Conservation (phyloP, 2,329 filamentous ascomycete species). For the Orbilia brochopaga region DNA sequence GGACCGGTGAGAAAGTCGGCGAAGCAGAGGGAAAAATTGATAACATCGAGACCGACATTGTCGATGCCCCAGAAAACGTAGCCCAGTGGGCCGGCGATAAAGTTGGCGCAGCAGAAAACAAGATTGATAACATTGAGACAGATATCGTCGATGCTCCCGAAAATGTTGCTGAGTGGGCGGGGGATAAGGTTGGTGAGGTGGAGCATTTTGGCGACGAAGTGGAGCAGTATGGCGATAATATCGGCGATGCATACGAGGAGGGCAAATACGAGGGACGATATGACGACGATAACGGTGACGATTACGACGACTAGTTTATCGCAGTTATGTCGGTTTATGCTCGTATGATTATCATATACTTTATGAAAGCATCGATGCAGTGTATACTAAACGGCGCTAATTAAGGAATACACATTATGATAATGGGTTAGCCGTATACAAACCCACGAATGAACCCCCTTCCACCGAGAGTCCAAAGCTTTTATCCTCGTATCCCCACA, state of each 20-base stretch:
- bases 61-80: conserved; percentile 18
- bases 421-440: too few relatives aligned
- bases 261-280: conserved; percentile 29
- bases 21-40: conserved; percentile 8
- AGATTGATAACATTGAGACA: conserved; percentile 14
- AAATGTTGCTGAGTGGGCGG: conserved; percentile 19
- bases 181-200: conserved; percentile 28
- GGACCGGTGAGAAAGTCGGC: conserved; percentile 28
- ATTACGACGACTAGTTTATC: conserved; percentile 8
- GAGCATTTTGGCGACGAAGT: conserved; percentile 21
- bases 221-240: conserved; percentile 26
- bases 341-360: too few relatives aligned
- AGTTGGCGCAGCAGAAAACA: conserved; percentile 19
- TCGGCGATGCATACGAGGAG: conserved; percentile 34
- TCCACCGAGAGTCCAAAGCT: too few relatives aligned
- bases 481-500: too few relatives aligned
- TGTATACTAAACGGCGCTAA: too few relatives aligned
- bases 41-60: conserved; percentile 22
- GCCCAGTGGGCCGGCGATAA: conserved; percentile 23
- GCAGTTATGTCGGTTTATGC: neutral
- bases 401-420: too few relatives aligned
- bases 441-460: too few relatives aligned
- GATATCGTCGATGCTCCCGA: conserved; percentile 23
- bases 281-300: conserved; percentile 18
- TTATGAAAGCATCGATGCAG: too few relatives aligned